A percentile compares a stretch with the other conserved stretches of the same genome.
phyloP scores from a whole-genome alignment of 2,329 filamentous ascomycete genomes.

The Ambrosiella cleistominuta region DNA sequence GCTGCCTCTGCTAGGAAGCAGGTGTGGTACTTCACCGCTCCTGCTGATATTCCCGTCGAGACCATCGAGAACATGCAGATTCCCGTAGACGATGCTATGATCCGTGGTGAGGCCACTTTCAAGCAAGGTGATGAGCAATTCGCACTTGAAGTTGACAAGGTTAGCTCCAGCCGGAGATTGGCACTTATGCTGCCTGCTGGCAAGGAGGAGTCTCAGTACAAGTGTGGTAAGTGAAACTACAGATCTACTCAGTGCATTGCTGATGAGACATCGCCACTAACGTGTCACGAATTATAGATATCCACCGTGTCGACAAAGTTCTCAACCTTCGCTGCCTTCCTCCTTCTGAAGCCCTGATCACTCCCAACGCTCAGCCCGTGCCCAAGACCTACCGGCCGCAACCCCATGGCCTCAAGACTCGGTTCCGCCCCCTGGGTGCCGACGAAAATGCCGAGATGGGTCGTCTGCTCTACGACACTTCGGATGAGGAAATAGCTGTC shows the following conservation, averaged over 20 bases:
- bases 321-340: constrained; percentile 10
- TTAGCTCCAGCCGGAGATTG: constrained; percentile 26
- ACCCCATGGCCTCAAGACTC: constrained; percentile 47
- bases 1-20: constrained; percentile 50
- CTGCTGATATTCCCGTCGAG: constrained; percentile 49
- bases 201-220: constrained; percentile 10
- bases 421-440: constrained; percentile 49
- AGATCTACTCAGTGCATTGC: not conserved
- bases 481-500: constrained; percentile 7
- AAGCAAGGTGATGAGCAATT: constrained; percentile 48
- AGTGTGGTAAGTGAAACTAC: constrained; percentile 7
- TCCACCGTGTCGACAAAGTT: constrained; percentile 7
- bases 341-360: constrained; percentile 1
- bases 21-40: constrained; percentile 65
- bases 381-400: constrained; percentile 38
- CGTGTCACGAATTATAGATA: not conserved
- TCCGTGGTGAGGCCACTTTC: constrained; percentile 34
- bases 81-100: constrained; percentile 32
- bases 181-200: constrained; percentile 12
- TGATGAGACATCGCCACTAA: not conserved
- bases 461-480: constrained; percentile 9
- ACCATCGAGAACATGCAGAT: constrained; percentile 48
- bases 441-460: constrained; percentile 25
- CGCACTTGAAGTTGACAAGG: constrained; percentile 35
- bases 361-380: constrained; percentile 8